phyloP scores from a whole-genome alignment of 352 stramenopile species.

The Pythium monospermum region DNA sequence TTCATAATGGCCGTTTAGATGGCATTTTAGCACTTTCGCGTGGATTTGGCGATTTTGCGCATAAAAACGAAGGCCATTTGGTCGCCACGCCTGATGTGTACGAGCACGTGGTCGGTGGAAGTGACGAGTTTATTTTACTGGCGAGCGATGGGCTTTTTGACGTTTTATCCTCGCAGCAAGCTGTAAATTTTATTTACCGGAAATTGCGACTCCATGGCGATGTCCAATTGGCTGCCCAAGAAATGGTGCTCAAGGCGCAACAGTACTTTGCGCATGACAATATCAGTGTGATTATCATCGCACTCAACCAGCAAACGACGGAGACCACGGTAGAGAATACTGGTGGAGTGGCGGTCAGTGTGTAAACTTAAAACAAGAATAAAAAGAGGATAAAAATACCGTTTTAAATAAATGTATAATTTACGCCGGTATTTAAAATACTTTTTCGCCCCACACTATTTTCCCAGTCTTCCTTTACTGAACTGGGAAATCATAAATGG shows the following conservation, averaged over 20 bases:
- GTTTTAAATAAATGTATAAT: too few relatives aligned
- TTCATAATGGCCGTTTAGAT: constrained; percentile 86
- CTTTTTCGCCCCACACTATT: too few relatives aligned
- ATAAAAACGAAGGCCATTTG: constrained; percentile 87
- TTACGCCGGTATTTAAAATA: too few relatives aligned
- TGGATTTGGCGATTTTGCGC: constrained; percentile 84
- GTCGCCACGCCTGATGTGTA: constrained; percentile 80
- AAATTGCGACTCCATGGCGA: constrained; percentile 85
- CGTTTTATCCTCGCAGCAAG: constrained; percentile 86
- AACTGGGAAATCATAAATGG: too few relatives aligned
- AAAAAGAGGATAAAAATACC: background rate
- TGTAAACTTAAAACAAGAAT: background rate
- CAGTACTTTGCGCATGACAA: constrained; percentile 90
- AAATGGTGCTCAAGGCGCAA: constrained; percentile 84
- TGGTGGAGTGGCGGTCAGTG: background rate
- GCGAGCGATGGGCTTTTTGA: constrained; percentile 92
- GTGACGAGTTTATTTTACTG: constrained; percentile 88
- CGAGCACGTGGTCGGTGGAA: constrained; percentile 45
- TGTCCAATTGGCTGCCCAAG: constrained; percentile 84
- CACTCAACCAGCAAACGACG: constrained; percentile 57
- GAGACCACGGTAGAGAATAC: background rate
- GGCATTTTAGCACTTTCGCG: constrained; percentile 85
- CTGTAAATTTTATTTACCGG: constrained; percentile 88
- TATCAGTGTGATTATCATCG: constrained; percentile 86
- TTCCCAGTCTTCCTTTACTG: too few relatives aligned